Base-by-base conservation (phyloP, 257 asterid species). In the Solanum tacnaense region DNA sequence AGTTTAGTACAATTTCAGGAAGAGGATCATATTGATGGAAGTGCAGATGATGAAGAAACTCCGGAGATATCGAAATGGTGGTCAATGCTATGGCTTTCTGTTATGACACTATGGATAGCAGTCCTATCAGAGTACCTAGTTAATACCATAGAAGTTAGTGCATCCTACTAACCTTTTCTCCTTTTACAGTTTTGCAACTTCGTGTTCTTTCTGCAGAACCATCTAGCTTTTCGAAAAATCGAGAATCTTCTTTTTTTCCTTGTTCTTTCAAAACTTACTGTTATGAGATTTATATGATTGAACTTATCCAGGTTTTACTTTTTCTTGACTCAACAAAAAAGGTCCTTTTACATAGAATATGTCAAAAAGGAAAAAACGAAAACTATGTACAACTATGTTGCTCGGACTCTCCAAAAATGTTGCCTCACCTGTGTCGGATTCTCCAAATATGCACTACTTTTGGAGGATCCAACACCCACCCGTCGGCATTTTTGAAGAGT, bases 121-220 rank as follows among this genome's bases (percentile, higher is more conserved):
- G 89, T 93, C 75, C 86, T 94, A 29, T 95, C 98, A 0, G 97
- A 92, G 76, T 95, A 94, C 90, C 93, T 95, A 75, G 98, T 95
- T 21, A 91, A 93, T 88, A 92, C 98, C 74, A 94, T 95, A 49
- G 94, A 93, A 96, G 98, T 94, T 90, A 84, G 13, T 67, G 6
- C 46, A 82, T 34, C 46, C 34, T 11, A 39, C 44, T 36, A 15
- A 13, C 9, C 46, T 27, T 25, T 29, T n/a, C n/a, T 11, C 35
- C 1, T 73, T 85, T 71, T 38, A 0, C 29, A 44, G 44, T 74
- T 35, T 34, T 36, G 52, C 83, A 74, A 35, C 41, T 74, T 0
- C 0, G 82, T 79, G 27, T 67, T 32, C 49, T 81, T n/a, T 62
- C 75, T 18, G 67, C 13, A 20, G 75, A 84, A 34, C 32, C 46